Conservation (phyloP, 2,329 filamentous ascomycete genomes). For the Aspergillus brunneoviolaceus region DNA sequence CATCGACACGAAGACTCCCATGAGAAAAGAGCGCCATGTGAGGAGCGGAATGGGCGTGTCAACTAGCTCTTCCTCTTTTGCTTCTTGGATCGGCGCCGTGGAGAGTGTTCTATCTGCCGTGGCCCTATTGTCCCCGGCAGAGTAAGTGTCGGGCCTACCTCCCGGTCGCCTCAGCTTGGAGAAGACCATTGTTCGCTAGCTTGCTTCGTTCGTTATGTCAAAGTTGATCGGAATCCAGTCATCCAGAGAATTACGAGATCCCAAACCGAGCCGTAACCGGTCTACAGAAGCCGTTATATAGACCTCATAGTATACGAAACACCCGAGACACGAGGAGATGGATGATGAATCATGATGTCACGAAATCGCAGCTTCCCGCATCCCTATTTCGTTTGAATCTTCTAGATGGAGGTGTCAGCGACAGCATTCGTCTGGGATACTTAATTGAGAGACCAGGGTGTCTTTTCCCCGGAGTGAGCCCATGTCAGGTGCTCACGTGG, state of each 20-base stretch:
- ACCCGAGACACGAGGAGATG: background rate
- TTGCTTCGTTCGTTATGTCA: background rate
- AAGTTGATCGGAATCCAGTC: background rate
- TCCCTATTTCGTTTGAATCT: background rate
- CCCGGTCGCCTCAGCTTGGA: background rate
- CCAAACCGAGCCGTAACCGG: background rate
- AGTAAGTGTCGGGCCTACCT: background rate
- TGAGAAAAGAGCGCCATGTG: slow-evolving; percentile 38
- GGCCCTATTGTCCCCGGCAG: background rate
- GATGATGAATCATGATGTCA: slow-evolving; percentile 5
- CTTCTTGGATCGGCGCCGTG: background rate
- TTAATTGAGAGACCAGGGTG: background rate
- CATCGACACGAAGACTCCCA: slow-evolving; percentile 11
- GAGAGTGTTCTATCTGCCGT: background rate
- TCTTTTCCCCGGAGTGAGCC: background rate
- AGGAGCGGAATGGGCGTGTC: slow-evolving; percentile 35
- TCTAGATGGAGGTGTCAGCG: background rate
- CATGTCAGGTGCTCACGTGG: slow-evolving; percentile 1
- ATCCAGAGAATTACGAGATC: background rate
- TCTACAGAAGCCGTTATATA: background rate
- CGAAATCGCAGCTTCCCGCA: background rate
- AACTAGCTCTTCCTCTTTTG: slow-evolving; percentile 6
- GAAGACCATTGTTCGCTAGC: background rate
- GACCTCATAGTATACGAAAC: background rate
- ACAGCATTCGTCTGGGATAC: background rate